Percentiles rank a stretch among this genome's conserved stretches.
phyloP scores from a whole-genome alignment of 768 basidiomycete species.

The Phlegmacium glaucopus region DNA sequence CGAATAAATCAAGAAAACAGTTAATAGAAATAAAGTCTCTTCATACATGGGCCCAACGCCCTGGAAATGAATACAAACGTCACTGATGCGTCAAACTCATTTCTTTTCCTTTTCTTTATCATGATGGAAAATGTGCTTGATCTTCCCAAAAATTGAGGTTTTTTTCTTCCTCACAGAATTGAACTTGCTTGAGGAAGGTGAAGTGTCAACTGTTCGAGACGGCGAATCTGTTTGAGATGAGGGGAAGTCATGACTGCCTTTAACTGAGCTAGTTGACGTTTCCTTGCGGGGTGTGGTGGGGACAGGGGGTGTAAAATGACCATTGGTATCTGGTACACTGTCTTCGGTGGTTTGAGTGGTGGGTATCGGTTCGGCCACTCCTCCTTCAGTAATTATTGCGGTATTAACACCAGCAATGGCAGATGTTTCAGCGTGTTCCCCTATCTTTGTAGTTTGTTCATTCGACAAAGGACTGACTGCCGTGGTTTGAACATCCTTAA shows the following conservation, averaged over 20 bases:
- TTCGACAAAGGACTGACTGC: too few relatives aligned
- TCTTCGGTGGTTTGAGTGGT: too few relatives aligned
- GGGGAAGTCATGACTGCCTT: too few relatives aligned
- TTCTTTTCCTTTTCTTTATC: constrained; percentile 41
- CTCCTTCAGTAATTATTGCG: too few relatives aligned
- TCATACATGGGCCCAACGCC: constrained; percentile 1
- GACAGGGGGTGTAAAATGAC: background rate
- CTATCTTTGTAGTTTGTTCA: too few relatives aligned
- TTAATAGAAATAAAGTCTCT: constrained; percentile 3
- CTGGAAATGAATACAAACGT: constrained; percentile 1
- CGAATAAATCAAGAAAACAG: constrained; percentile 3
- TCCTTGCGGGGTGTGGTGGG: background rate
- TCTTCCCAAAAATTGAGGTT: constrained; percentile 48
- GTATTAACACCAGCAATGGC: too few relatives aligned
- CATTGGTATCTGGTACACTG: too few relatives aligned
- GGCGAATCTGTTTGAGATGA: constrained; percentile 8
- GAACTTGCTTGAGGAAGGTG: constrained; percentile 31
- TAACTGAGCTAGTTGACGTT: too few relatives aligned
- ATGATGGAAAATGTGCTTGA: constrained; percentile 47
- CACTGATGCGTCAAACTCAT: constrained; percentile 2
- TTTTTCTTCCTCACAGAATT: constrained; percentile 44
- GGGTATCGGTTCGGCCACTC: too few relatives aligned
- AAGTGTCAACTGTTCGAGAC: constrained; percentile 8
- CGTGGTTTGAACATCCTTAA: too few relatives aligned
- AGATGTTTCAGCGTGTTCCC: too few relatives aligned